Evolutionary conservation across 441 rosid genomes (phyloP).

Genomic region (Croton laevigatus): DNA sequence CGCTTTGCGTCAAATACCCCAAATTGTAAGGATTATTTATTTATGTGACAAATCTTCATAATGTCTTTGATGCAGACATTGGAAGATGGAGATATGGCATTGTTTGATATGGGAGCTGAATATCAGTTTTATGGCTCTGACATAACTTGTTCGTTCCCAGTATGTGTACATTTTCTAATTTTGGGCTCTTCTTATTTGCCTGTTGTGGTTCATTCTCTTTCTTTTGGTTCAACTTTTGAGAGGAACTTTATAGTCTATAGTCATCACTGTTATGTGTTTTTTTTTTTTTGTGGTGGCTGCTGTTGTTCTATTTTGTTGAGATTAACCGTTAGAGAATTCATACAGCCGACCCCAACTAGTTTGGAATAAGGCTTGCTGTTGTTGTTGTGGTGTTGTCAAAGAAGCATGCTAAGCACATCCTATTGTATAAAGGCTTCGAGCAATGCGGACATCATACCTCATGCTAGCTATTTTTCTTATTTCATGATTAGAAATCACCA

Average conservation of each 20-base stretch:
- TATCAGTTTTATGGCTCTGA: conserved; percentile 86
- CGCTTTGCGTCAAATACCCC: neutral
- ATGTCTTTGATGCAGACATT: conserved; percentile 54
- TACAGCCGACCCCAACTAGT: too few species aligned
- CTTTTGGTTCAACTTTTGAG: neutral
- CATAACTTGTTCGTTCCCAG: conserved; percentile 87
- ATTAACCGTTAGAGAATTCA: too few species aligned
- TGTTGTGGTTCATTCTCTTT: conserved; percentile 7
- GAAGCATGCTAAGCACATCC: too few species aligned
- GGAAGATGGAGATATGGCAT: conserved; percentile 86
- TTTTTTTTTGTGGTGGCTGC: too few species aligned
- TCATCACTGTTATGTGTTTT: neutral
- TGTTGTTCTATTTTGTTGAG: too few species aligned
- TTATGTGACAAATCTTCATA: neutral
- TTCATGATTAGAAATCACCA: neutral
- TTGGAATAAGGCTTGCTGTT: too few species aligned
- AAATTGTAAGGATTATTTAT: conserved; percentile 3
- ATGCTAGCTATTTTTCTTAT: neutral
- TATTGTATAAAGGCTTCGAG: neutral
- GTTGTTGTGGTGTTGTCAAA: too few species aligned
- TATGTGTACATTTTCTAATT: conserved; percentile 34
- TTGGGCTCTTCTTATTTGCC: conserved; percentile 7
- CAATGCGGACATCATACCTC: neutral
- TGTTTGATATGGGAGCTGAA: conserved; percentile 98
- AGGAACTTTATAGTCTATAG: neutral